Evolutionary conservation across 345 rosid genomes (phyloP), one percentile per base, ranked within the genome.

Genomic region (Eucalyptus decipiens): DNA sequence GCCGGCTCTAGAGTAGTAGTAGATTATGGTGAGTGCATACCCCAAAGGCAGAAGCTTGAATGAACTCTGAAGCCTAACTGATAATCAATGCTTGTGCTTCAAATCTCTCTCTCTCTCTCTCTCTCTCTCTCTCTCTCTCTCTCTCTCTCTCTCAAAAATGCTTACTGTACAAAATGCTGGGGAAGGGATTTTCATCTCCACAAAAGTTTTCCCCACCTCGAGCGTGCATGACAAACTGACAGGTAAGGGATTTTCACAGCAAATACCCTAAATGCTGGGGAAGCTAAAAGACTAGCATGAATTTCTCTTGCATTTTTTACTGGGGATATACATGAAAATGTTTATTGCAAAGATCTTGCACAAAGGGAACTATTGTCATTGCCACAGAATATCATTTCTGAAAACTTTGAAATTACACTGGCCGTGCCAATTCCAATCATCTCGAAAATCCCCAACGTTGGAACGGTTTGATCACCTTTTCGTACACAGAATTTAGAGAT

Each of bases 41-140:
- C 95, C 37, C 94, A 93, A 90, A 94, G 96, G 87, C 97, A 95
- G 90, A 93, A 93, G 94, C 91, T 96, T 95, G 88, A 93, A 93
- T 58, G 98, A 94, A 43, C 88, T n/a, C 81, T 91, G 90, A 90
- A 49, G 76, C 34, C 58, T 51, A 21, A 60, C 45, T 26, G 51
- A 47, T 45, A 14, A 72, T 72, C 52, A 34, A 56, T 8, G 85
- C 67, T 28, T 42, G 81, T 15, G 56, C 32, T 26, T 88, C 62
- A 52, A 52, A 52, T 52, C 58, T 40, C 83, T 37, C 45, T 32
- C 80, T 32, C 80, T 32, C 40, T n/a, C 37, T n/a, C 40, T 32
- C 80, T 8, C n/a, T n/a, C 50, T 48, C 50, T 48, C 50, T 34
- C 43, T n/a, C n/a, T n/a, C n/a, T n/a, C n/a, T n/a, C n/a, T n/a